phyloP scores from a whole-genome alignment of 331 rosid genomes.

The Erythrophleum ivorense region DNA sequence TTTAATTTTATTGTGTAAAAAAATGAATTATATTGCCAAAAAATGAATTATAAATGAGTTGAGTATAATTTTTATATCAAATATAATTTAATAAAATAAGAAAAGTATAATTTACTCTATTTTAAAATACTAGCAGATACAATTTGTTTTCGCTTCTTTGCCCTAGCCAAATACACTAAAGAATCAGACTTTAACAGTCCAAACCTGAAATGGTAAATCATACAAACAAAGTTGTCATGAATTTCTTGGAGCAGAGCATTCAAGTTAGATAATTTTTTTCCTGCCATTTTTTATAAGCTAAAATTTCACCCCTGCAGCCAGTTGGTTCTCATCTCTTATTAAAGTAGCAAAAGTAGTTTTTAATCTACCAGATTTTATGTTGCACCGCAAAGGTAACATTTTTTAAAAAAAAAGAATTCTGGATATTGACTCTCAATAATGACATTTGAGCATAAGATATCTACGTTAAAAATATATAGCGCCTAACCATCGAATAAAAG shows the following conservation, averaged over 20 bases:
- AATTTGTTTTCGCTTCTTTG: background rate
- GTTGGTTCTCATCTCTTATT: no score
- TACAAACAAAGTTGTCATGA: no score
- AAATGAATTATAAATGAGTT: no score
- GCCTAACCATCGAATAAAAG: background rate
- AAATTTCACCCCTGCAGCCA: no score
- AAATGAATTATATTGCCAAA: background rate
- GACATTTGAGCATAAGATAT: constrained; percentile 1
- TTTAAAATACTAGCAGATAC: background rate
- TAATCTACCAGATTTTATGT: background rate
- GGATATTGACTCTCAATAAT: background rate
- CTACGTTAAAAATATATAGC: background rate
- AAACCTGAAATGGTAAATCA: background rate
- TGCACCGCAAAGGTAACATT: background rate
- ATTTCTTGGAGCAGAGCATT: background rate
- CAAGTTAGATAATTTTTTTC: no score
- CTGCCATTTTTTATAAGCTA: no score
- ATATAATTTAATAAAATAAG: no score
- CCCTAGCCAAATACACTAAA: background rate
- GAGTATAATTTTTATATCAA: background rate
- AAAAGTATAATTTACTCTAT: background rate
- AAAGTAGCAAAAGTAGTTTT: background rate
- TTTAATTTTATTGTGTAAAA: no score
- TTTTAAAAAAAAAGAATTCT: background rate
- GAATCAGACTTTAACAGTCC: background rate